phyloP scores from a whole-genome alignment of 164 flowering plant genomes.

The Stephania japonica region DNA sequence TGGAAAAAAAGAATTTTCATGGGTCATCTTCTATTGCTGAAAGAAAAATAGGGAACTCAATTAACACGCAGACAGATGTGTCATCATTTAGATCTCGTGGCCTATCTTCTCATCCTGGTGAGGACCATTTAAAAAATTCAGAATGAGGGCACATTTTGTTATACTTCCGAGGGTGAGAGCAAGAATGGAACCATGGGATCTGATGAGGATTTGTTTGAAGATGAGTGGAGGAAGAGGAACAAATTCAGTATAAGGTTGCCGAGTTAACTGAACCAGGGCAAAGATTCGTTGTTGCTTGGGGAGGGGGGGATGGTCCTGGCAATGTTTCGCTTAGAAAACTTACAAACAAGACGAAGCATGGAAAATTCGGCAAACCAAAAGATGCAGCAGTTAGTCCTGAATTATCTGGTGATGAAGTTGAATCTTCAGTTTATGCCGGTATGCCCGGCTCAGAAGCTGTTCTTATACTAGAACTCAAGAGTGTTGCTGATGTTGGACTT shows the following conservation, averaged over 20 bases:
- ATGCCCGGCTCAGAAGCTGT: too few relatives aligned
- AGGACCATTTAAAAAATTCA: background rate
- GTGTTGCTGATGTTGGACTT: conserved; percentile 91
- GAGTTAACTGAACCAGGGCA: conserved; percentile 81
- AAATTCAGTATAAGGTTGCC: conserved; percentile 57
- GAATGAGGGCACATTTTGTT: conserved; percentile 9
- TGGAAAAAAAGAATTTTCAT: conserved; percentile 9
- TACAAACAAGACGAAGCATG: conserved; percentile 23
- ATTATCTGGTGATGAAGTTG: conserved; percentile 28
- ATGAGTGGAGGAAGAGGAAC: conserved; percentile 23
- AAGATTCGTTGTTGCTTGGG: conserved; percentile 51
- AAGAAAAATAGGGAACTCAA: conserved; percentile 9
- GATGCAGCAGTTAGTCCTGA: conserved; percentile 13
- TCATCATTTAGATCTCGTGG: conserved; percentile 9
- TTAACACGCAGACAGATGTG: conserved; percentile 3
- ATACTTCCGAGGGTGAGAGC: conserved; percentile 8
- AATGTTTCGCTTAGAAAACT: conserved; percentile 33
- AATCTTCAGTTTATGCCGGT: conserved; percentile 28
- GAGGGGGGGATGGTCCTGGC: conserved; percentile 88
- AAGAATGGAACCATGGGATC: conserved; percentile 11
- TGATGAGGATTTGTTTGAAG: conserved; percentile 18
- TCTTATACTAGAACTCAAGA: too few relatives aligned
- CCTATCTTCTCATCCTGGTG: conserved; percentile 6
- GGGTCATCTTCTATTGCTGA: conserved; percentile 11
- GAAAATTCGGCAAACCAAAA: conserved; percentile 6